Evolutionary conservation across 2,329 filamentous ascomycete genomes (phyloP).

Genomic region (Claviceps citrina): DNA sequence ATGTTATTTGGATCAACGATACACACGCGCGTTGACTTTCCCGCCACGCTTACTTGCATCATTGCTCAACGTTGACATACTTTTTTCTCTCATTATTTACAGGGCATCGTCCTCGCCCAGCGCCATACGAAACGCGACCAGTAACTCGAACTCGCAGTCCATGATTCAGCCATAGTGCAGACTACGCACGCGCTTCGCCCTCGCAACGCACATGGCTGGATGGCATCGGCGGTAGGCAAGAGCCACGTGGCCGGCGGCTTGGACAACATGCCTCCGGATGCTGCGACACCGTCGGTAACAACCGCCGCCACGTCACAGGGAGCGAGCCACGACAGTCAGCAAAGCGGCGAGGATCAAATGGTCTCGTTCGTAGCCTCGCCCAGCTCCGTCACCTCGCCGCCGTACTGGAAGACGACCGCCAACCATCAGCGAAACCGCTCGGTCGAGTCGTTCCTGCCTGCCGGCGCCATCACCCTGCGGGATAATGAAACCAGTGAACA

Average conservation of each 20-base stretch:
- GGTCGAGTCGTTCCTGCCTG: constrained; percentile 31
- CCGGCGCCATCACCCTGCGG: constrained; percentile 42
- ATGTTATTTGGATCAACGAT: no score
- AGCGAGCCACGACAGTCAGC: constrained; percentile 6
- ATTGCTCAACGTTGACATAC: no score
- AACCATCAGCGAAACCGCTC: constrained; percentile 28
- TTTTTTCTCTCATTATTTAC: no score
- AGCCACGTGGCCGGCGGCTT: constrained; percentile 8
- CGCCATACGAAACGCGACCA: no score
- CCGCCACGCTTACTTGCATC: no score
- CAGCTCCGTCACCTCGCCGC: constrained; percentile 23
- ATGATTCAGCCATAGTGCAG: no score
- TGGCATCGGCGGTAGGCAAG: constrained; percentile 19
- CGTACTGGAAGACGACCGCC: constrained; percentile 27
- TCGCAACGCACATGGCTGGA: constrained; percentile 16
- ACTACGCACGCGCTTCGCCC: constrained; percentile 8
- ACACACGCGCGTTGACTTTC: no score
- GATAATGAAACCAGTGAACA: constrained; percentile 43
- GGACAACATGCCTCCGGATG: not conserved
- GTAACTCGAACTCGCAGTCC: no score
- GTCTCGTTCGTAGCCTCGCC: constrained; percentile 13
- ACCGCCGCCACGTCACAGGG: not conserved
- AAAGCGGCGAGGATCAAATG: constrained; percentile 5
- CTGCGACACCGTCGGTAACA: not conserved
- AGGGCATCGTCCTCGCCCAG: no score